Evolutionary conservation across 2,329 filamentous ascomycete genomes (phyloP), one percentile per base, ranked within the genome.

Genomic region (Talaromyces sp.): DNA sequence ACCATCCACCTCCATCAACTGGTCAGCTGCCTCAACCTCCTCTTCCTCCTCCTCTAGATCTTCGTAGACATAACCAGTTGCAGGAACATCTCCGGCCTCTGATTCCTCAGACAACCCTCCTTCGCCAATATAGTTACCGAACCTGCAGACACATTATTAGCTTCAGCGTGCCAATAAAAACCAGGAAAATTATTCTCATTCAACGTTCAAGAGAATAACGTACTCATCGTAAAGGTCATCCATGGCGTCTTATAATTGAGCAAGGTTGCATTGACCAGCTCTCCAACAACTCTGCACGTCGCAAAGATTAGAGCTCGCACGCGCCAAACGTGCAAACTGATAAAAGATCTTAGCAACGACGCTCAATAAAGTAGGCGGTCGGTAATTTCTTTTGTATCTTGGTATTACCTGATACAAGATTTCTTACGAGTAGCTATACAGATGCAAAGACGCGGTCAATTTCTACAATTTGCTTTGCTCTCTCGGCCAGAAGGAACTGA

Each of bases 161-260:
- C 50, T 56, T n/a, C 33, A 28, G 5, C 28, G 19, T 6, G 28
- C 9, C 19, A 8, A 4, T n/a, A 19, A 48, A 11, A 46, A 19
- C 19, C 3, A 13, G 17, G 19, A 2, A 4, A 35, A 33, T 0
- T 5, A 19, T 2, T 13, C 5, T 13, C 3, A 21, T 15, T 19
- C 13, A 28, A 21, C 19, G 28, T 17, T 21, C 5, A n/a, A 3
- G 15, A 2, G 13, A 39, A 22, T 39, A 54, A 62, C 65, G 64
- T 79, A 95, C 90, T 97, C 93, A 78, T 97, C 93, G 74, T 97
- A 97, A 67, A 97, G 86, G 76, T 97, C 92, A 80, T 97, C 92
- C 91, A 96, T 94, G 67, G 43, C 43, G 54, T 22, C 4, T 39
- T n/a, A 22, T 41, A 21, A 35, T 15, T 41, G 36, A 56, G 54